Evolutionary conservation across 2,329 filamentous ascomycete species (phyloP), one percentile per base, ranked within the genome.

Genomic region (Fusarium armeniacum): DNA sequence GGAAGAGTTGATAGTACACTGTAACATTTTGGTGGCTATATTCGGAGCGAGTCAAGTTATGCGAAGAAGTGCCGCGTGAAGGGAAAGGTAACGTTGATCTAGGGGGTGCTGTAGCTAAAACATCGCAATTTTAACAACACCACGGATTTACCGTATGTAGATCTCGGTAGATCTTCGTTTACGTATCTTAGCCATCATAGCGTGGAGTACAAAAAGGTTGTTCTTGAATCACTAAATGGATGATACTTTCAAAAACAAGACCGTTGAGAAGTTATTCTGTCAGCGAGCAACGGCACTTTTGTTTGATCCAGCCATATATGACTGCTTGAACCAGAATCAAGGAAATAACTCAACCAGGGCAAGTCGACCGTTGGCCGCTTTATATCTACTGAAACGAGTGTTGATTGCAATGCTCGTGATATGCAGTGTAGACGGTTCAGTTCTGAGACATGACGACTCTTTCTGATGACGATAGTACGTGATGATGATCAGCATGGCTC

Each of bases 91-190:
- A 58, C 6, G 30, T 43, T 59, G 43, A 40, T 46, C 15, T 52
- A 43, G 13, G 20, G 38, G 40, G 41, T 26, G 22, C 54, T 38
- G 54, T 45, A 66, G 47, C 53, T 51, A 59, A 63, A 66, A 67
- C 62, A 62, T 24, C 45, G 58, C 44, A 62, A 64, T 67, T 46
- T 58, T 28, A 40, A 65, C 12, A 44, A 30, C 36, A 26, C 36
- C 9, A 28, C 26, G 49, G n/a, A 40, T 51, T 51, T 24, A 51
- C 50, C 22, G 50, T 54, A 20, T 28, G 58, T 49, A 62, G 62
- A 73, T 72, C 58, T 60, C 40, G 45, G 61, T 51, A 67, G 69
- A 72, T 68, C 41, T 44, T 24, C 56, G 18, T 32, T 58, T 32
- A 58, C 58, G 56, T 20, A 20, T 20, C 20, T 20, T 20, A 20